Percentiles rank a stretch among this genome's conserved stretches.
These are phyloP conservation scores for Coleophoma crateriformis DNA, from an alignment of 2,329 filamentous ascomycete species.

Conservation along the genomic window DNA sequence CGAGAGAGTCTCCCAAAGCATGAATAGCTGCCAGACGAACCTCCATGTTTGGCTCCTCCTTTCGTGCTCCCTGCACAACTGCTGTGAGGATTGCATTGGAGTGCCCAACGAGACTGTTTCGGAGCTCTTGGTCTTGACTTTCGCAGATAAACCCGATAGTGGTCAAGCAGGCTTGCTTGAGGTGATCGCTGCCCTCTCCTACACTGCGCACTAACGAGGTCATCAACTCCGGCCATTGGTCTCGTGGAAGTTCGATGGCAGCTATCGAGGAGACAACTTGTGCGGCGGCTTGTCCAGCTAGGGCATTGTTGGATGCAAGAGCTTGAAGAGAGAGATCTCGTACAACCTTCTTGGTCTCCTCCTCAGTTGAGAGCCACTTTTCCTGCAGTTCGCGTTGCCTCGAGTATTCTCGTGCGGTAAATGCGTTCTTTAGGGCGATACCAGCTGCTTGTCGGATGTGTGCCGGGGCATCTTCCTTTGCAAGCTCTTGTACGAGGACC, in stretches of 20 bases:
- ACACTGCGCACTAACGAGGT: constrained; percentile 85
- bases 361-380: constrained; percentile 85
- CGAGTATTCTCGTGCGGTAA: constrained; percentile 84
- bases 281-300: constrained; percentile 83
- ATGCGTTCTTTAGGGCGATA: constrained; percentile 96
- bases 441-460: constrained; percentile 90
- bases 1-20: constrained; percentile 90
- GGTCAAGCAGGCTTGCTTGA: constrained; percentile 91
- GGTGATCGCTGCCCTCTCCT: constrained; percentile 75
- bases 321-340: constrained; percentile 90
- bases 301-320: constrained; percentile 69
- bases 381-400: constrained; percentile 86
- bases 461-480: constrained; percentile 78
- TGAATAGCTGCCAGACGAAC: constrained; percentile 90
- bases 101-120: constrained; percentile 74
- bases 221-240: constrained; percentile 94
- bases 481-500: constrained; percentile 88
- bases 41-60: constrained; percentile 88
- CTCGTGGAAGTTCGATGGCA: constrained; percentile 85
- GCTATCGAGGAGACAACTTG: constrained; percentile 96
- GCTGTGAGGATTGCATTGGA: constrained; percentile 98
- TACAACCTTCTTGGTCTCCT: constrained; percentile 77
- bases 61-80: constrained; percentile 93
- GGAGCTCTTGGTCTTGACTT: constrained; percentile 81
- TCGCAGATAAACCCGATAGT: constrained; percentile 99